Evolutionary conservation across 116 monocot species (phyloP), one percentile per base, ranked within the genome.

Genomic region (Thalassia testudinum): DNA sequence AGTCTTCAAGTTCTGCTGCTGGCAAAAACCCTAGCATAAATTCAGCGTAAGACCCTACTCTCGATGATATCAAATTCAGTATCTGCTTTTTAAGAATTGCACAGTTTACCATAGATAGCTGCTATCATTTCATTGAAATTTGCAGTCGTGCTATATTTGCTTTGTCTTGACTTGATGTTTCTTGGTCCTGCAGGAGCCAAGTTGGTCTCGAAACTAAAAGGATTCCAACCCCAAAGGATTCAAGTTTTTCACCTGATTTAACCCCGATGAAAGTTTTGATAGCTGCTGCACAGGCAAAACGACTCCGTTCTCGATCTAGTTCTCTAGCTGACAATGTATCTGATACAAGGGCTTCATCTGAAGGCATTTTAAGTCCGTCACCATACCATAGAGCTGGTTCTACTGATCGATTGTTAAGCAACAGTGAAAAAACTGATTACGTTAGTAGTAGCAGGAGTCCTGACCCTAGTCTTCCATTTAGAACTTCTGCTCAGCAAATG

Each of bases 241-340:
- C 38, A 73, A 27, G 55, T 23, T 63, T 69, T 65, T 77, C 77
- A 50, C 65, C 77, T 63, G 73, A 75, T 60, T 63, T 59, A 56
- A 69, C 68, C 40, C 80, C 83, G 21, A 73, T 80, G 67, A 93
- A 87, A 43, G 73, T 71, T 59, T 66, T 83, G 63, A 83, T 83
- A 60, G 87, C 83, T 66, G 87, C 80, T 22, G 82, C 87, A 17
- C 87, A 82, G 51, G 85, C 76, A 26, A 86, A 70, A 47, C 64
- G 80, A 59, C 65, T 65, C 54, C 51, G 66, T 21, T 85, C 78
- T 57, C 70, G 64, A 20, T 79, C 72, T 62, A 74, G 71, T 55
- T 78, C 73, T 48, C n/a, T n/a, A n/a, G n/a, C n/a, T n/a, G n/a
- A 80, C 50, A 70, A 43, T 59, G 64, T 42, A 21, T 43, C 50